These are phyloP conservation scores for Eucalyptus erythrocorys DNA, from an alignment of 345 rosid genomes.

Conservation along the genomic window DNA sequence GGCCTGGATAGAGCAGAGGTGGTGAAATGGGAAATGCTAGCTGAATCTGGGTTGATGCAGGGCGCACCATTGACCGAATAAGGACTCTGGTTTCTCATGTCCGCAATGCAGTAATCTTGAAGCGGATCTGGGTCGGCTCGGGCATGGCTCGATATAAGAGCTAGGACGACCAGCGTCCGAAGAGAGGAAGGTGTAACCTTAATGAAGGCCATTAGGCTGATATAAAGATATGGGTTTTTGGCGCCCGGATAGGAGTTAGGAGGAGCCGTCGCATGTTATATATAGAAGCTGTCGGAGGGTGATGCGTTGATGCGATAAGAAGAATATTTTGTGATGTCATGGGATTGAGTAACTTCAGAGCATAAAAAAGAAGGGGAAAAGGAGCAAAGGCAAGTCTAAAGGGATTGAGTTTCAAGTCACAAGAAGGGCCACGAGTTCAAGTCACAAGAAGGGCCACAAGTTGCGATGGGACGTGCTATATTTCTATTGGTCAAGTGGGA, in stretches of 20 bases:
- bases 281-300: conserved; percentile 10
- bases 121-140: conserved; percentile 58
- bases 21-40: conserved; percentile 28
- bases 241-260: not conserved
- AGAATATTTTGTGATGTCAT: not conserved
- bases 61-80: conserved; percentile 39
- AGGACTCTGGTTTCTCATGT: conserved; percentile 3
- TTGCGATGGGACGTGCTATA: not conserved
- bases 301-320: not conserved
- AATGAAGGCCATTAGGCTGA: not conserved
- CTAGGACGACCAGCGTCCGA: not conserved
- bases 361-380: conserved; percentile 11
- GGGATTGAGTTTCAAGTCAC: not conserved
- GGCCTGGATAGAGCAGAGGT: conserved; percentile 48
- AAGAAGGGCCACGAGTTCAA: not conserved
- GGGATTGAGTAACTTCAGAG: conserved; percentile 55
- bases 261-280: not conserved
- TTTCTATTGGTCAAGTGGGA: not conserved
- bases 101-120: conserved; percentile 70
- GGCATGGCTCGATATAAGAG: conserved; percentile 19
- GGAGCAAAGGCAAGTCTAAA: conserved; percentile 31
- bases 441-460: not conserved
- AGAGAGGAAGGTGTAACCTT: not conserved
- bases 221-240: not conserved
- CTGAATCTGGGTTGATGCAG: conserved; percentile 35